These are phyloP conservation scores for Stemphylium beticola DNA, from an alignment of 2,329 filamentous ascomycete genomes.

Conservation along the genomic window DNA sequence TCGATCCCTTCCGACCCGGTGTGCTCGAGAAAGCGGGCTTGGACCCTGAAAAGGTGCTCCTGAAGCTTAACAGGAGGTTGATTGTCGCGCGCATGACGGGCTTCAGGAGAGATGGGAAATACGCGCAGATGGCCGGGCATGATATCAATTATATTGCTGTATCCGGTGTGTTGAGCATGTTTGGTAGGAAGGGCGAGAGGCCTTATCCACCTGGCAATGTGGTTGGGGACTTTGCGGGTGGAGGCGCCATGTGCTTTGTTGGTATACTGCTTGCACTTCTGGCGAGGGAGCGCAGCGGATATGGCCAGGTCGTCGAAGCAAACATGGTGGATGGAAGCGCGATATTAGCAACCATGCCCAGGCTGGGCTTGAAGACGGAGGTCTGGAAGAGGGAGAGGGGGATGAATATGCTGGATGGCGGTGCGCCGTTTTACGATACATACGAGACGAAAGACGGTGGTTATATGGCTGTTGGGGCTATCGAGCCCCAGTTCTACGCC, in stretches of 20 bases:
- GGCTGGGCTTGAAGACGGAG: constrained; percentile 68
- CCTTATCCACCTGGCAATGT: constrained; percentile 85
- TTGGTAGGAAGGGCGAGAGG: constrained; percentile 72
- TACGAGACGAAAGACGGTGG: constrained; percentile 82
- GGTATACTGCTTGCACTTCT: constrained; percentile 83
- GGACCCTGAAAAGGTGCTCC: constrained; percentile 69
- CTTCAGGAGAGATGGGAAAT: constrained; percentile 85
- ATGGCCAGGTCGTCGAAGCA: constrained; percentile 88
- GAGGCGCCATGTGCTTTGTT: constrained; percentile 80
- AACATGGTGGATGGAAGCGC: constrained; percentile 94
- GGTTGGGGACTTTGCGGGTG: constrained; percentile 88
- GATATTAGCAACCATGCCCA: constrained; percentile 79
- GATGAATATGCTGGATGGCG: constrained; percentile 80
- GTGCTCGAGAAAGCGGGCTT: constrained; percentile 86
- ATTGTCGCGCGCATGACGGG: constrained; percentile 88
- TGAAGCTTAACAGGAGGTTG: constrained; percentile 72
- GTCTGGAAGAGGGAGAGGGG: constrained; percentile 71
- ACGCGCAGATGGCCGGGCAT: constrained; percentile 87
- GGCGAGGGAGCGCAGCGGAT: constrained; percentile 65
- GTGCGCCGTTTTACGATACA: constrained; percentile 86
- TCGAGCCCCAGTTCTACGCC: constrained; percentile 86
- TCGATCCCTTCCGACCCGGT: constrained; percentile 92
- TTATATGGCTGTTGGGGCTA: constrained; percentile 84
- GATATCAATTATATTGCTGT: constrained; percentile 97
- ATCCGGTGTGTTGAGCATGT: constrained; percentile 76